These are phyloP conservation scores for Bondarzewia mesenterica DNA, from an alignment of 1,284 basidiomycete species.

Conservation along the genomic window DNA sequence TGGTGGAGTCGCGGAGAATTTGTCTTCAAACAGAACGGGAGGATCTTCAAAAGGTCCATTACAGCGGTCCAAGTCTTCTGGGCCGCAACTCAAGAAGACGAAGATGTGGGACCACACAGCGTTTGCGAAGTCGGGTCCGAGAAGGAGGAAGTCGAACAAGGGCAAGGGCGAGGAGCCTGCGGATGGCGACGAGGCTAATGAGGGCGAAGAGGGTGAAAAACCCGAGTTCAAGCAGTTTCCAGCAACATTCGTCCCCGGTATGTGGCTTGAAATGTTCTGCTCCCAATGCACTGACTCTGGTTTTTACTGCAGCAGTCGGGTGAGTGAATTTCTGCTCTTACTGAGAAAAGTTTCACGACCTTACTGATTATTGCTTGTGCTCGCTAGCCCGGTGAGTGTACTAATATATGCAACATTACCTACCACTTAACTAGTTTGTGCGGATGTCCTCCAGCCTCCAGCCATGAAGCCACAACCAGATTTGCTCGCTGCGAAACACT, in stretches of 20 bases:
- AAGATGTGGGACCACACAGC: constrained; percentile 85
- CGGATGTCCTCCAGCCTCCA: constrained; percentile 50
- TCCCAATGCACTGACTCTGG: too few species aligned
- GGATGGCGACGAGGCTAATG: constrained; percentile 35
- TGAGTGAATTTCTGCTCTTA: too few species aligned
- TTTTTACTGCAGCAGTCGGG: constrained; percentile 19
- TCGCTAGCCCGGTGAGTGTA: not conserved
- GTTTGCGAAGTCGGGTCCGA: constrained; percentile 71
- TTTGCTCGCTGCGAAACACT: constrained; percentile 72
- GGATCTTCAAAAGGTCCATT: constrained; percentile 24
- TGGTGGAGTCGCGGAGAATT: constrained; percentile 38
- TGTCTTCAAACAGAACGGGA: constrained; percentile 13
- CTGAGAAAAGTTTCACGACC: too few species aligned
- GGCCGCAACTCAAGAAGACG: constrained; percentile 46
- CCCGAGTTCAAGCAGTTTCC: constrained; percentile 84
- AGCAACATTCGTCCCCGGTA: too few species aligned
- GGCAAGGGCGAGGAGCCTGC: constrained; percentile 36
- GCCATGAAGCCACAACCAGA: constrained; percentile 76
- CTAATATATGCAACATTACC: too few species aligned
- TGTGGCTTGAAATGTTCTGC: too few species aligned
- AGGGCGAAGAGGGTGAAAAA: too few species aligned
- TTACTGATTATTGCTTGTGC: not conserved
- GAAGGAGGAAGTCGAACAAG: constrained; percentile 38
- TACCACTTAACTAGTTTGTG: too few species aligned
- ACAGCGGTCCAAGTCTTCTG: constrained; percentile 33